Evolutionary conservation across 2,329 filamentous ascomycete genomes (phyloP).

Genomic region (Chlorencoelia australis): DNA sequence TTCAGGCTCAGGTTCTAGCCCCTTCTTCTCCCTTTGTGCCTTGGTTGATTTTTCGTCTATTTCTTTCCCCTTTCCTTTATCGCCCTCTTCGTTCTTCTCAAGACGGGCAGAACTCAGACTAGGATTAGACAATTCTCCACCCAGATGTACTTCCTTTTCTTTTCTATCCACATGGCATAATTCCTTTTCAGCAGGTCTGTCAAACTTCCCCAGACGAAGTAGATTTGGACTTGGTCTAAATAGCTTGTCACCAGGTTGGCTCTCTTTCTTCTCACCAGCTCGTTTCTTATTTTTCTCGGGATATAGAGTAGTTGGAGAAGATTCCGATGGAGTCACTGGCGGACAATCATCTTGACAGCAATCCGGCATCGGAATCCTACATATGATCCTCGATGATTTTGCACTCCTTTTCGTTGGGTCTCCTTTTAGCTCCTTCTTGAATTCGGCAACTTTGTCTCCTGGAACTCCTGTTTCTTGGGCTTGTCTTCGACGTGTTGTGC

Average conservation of each 20-base stretch:
- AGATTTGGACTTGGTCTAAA: not conserved
- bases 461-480: too few species aligned
- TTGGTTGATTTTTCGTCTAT: not conserved
- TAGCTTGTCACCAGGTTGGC: too few species aligned
- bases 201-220: not conserved
- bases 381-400: not conserved
- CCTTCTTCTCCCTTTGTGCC: not conserved
- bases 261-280: too few species aligned
- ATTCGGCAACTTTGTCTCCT: too few species aligned
- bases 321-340: too few species aligned
- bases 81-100: not conserved
- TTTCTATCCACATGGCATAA: not conserved
- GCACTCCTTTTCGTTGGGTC: not conserved
- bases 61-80: not conserved
- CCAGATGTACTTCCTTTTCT: not conserved
- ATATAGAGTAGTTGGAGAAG: too few species aligned
- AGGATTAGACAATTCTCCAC: too few species aligned
- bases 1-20: not conserved
- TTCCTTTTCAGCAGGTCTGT: not conserved
- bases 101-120: too few species aligned
- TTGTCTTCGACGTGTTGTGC: not conserved
- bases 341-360: not conserved
- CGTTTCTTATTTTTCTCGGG: too few species aligned
- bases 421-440: not conserved
- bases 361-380: conserved; percentile 1